Evolutionary conservation across 2,329 filamentous ascomycete species (phyloP).

Genomic region (Hawksworthiomyces lignivorus): DNA sequence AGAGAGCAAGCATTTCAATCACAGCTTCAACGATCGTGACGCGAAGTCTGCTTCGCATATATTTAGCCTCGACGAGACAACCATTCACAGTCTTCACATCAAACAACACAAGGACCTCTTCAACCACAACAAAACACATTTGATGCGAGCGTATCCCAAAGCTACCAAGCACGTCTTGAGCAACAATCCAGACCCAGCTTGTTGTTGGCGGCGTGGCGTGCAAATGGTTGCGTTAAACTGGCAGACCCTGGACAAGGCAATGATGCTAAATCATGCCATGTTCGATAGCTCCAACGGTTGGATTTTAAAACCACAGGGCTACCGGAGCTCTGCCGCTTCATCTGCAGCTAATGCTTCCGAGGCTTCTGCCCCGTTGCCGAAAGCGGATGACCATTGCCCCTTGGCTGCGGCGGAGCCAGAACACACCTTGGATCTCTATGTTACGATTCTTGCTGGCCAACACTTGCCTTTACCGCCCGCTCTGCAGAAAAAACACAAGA

Average conservation of each 20-base stretch:
- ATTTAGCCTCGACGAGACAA: slow-evolving; percentile 82
- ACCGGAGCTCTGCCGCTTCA: slow-evolving; percentile 43
- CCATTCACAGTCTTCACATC: slow-evolving; percentile 50
- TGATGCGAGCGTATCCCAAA: slow-evolving; percentile 89
- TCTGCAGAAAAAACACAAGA: slow-evolving; percentile 12
- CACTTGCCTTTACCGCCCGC: slow-evolving; percentile 55
- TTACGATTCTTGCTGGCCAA: slow-evolving; percentile 71
- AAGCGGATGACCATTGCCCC: slow-evolving; percentile 23
- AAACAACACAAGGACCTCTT: slow-evolving; percentile 70
- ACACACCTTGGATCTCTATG: slow-evolving; percentile 54
- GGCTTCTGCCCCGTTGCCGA: slow-evolving; percentile 31
- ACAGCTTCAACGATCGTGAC: slow-evolving; percentile 57
- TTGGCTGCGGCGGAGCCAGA: slow-evolving; percentile 39
- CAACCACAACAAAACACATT: slow-evolving; percentile 75
- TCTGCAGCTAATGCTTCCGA: slow-evolving; percentile 25
- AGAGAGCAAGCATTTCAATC: slow-evolving; percentile 75
- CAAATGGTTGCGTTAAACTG: slow-evolving; percentile 98
- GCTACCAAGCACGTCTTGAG: slow-evolving; percentile 66
- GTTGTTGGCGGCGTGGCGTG: slow-evolving; percentile 86
- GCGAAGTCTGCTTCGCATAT: slow-evolving; percentile 58
- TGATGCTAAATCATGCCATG: slow-evolving; percentile 98
- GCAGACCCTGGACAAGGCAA: slow-evolving; percentile 88
- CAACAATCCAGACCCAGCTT: slow-evolving; percentile 88
- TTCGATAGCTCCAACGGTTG: slow-evolving; percentile 80
- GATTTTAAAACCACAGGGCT: slow-evolving; percentile 75